Conservation (phyloP, 768 basidiomycete species). For the Hemileccinum rubropunctum region DNA sequence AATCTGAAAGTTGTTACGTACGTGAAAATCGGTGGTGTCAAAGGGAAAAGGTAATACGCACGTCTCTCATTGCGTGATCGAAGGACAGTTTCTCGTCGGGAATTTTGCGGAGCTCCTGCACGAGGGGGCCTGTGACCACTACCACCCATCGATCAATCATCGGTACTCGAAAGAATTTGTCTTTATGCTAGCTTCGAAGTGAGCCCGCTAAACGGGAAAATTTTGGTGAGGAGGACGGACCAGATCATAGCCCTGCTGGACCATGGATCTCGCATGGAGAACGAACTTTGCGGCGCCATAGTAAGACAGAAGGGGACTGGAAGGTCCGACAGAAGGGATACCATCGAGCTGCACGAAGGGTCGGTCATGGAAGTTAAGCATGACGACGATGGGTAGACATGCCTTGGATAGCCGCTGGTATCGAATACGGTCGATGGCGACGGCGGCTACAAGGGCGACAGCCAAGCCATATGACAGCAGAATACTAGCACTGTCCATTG, state of each 20-base stretch:
- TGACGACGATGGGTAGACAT: conserved; percentile 1
- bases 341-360: conserved; percentile 20
- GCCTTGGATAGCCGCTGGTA: conserved; percentile 31
- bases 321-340: conserved; percentile 37
- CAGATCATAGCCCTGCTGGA: conserved; percentile 37
- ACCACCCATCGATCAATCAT: conserved; percentile 45
- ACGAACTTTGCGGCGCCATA: conserved; percentile 30
- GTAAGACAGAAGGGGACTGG: conserved; percentile 34
- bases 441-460: conserved; percentile 10
- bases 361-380: not conserved
- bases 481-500: conserved; percentile 24
- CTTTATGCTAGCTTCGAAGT: conserved; percentile 27
- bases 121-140: conserved; percentile 39
- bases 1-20: conserved; percentile 28
- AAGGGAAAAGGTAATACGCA: conserved; percentile 19
- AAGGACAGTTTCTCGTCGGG: conserved; percentile 47
- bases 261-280: conserved; percentile 30
- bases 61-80: conserved; percentile 38
- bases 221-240: conserved; percentile 17
- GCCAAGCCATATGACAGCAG: conserved; percentile 17
- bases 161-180: conserved; percentile 42
- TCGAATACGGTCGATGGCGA: conserved; percentile 18
- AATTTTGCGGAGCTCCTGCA: conserved; percentile 52
- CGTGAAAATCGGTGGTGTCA: conserved; percentile 5
- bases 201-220: conserved; percentile 7